Base-by-base conservation (phyloP, 441 rosid species). In the Melastoma candidum region DNA sequence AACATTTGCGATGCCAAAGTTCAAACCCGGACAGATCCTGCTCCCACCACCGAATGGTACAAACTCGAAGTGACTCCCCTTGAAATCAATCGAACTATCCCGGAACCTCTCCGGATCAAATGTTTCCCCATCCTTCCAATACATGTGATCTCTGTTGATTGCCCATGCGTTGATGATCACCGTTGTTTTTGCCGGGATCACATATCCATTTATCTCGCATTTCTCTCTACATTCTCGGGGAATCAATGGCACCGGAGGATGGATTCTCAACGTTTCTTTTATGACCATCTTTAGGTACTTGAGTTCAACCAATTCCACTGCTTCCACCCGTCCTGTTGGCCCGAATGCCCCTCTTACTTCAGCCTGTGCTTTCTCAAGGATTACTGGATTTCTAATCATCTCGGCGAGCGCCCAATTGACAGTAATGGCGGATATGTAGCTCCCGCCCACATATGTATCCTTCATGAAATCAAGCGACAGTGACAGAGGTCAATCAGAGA, bases 191-290 rank as follows among this genome's bases (percentile, higher is more conserved):
- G 49, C 41, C 0, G 70, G 72, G 1, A 67, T 58, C 14, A 26
- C 44, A 12, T 57, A 74, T 44, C 72, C 63, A 3, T 53, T 36
- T 14, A 70, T 58, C 51, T 58, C 63, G 14, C 72, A 67, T 0
- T 14, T 47, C 56, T 68, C 60, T 1, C 22, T 5, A 11, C 55
- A 52, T 53, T 68, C 65, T 47, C 73, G 65, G 4, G 73, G 71
- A 6, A 68, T 13, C 48, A 70, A 52, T 7, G 73, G 64, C 6
- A 46, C 3, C 3, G 80, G 17, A 36, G 71, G 67, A 48, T 70
- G 80, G 1, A 72, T 1, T n/a, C 77, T 66, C 22, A 69, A 17
- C 1, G 71, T 64, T 51, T 72, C 74, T 54, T 70, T 70, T 43
- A 63, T 52, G 0, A 66, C 57, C 32, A 11, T 29, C 52, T 68